Evolutionary conservation across 306 rosid genomes (phyloP).

Genomic region (Crataegus laevigata): DNA sequence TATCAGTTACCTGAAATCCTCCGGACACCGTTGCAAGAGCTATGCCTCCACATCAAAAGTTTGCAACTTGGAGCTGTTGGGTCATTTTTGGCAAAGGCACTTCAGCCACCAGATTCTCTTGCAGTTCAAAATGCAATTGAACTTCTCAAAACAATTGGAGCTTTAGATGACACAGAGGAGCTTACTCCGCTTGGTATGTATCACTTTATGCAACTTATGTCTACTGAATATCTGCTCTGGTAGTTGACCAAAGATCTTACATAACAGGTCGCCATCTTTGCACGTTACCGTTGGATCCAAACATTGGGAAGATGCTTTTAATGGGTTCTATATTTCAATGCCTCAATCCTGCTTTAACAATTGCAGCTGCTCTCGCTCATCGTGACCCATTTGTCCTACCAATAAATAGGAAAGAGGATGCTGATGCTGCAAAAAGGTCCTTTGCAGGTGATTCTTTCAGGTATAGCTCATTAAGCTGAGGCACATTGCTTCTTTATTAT

Average conservation of each 20-base stretch:
- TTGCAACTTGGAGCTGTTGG: slow-evolving; percentile 89
- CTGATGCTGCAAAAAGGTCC: slow-evolving; percentile 73
- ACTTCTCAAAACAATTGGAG: slow-evolving; percentile 90
- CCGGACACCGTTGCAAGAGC: slow-evolving; percentile 93
- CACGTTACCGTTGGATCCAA: slow-evolving; percentile 94
- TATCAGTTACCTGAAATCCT: slow-evolving; percentile 95
- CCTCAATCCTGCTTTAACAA: slow-evolving; percentile 85
- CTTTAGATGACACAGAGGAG: slow-evolving; percentile 75
- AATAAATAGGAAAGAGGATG: slow-evolving; percentile 79
- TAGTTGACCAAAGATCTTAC: slow-evolving; percentile 15
- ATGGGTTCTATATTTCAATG: slow-evolving; percentile 98
- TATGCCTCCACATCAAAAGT: slow-evolving; percentile 90
- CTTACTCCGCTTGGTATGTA: slow-evolving; percentile 85
- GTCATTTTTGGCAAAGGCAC: slow-evolving; percentile 85
- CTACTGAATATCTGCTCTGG: slow-evolving; percentile 8
- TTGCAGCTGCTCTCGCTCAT: slow-evolving; percentile 92
- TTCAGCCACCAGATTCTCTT: slow-evolving; percentile 94
- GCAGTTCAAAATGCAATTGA: slow-evolving; percentile 92
- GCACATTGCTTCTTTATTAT: too few relatives aligned
- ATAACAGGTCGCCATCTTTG: slow-evolving; percentile 78
- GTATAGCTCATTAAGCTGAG: slow-evolving; percentile 28
- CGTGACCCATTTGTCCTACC: slow-evolving; percentile 95
- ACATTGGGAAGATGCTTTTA: slow-evolving; percentile 96
- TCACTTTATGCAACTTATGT: slow-evolving; percentile 15
- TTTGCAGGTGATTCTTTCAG: slow-evolving; percentile 95